Evolutionary conservation across 768 basidiomycete genomes (phyloP).

Genomic region (Tricholoma hemisulphureum): DNA sequence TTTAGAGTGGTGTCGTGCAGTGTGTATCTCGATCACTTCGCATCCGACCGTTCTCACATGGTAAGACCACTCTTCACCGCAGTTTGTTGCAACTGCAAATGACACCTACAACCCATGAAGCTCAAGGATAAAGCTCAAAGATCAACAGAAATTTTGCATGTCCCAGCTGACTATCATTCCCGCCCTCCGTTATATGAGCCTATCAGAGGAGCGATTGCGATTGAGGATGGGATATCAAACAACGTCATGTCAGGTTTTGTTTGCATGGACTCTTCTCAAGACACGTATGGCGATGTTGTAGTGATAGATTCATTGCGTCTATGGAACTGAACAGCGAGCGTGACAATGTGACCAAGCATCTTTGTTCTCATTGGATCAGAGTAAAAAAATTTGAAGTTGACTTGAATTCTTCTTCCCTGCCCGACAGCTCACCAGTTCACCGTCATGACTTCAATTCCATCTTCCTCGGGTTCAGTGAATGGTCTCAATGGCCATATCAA

Average conservation of each 20-base stretch:
- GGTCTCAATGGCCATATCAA: conserved; percentile 52
- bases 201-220: conserved; percentile 46
- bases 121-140: conserved; percentile 1
- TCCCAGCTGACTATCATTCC: conserved; percentile 32
- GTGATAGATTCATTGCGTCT: conserved; percentile 19
- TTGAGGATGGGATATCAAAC: conserved; percentile 36
- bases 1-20: conserved; percentile 61
- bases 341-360: conserved; percentile 16
- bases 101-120: neutral
- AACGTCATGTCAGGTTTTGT: conserved; percentile 65
- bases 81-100: neutral
- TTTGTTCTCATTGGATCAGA: conserved; percentile 13
- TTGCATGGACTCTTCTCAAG: conserved; percentile 37
- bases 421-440: neutral
- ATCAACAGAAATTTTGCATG: neutral
- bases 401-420: conserved; percentile 11
- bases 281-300: conserved; percentile 43
- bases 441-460: conserved; percentile 38
- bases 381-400: conserved; percentile 6
- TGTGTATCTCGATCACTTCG: conserved; percentile 57
- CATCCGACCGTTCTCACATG: conserved; percentile 79
- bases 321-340: conserved; percentile 4
- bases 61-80: conserved; percentile 33
- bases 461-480: conserved; percentile 47
- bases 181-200: conserved; percentile 50